These are phyloP conservation scores for Alternaria tenuissima DNA, from an alignment of 2,329 filamentous ascomycete genomes.

Conservation along the genomic window DNA sequence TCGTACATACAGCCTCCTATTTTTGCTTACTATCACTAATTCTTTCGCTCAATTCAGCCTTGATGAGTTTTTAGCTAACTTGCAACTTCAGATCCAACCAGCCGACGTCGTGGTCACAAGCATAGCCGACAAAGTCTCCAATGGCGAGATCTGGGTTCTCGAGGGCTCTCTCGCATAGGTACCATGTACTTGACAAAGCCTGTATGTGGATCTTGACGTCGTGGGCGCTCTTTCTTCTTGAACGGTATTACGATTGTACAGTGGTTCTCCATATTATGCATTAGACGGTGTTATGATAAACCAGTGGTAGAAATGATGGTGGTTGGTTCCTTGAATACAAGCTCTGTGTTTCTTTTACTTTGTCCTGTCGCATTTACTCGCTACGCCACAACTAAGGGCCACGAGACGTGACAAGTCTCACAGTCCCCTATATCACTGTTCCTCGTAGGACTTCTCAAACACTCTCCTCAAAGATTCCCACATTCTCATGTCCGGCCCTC, in stretches of 20 bases:
- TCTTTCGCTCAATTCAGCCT: background rate
- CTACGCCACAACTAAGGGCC: background rate
- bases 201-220: background rate
- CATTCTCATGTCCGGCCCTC: slow-evolving; percentile 58
- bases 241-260: background rate
- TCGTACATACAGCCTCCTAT: background rate
- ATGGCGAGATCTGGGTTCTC: slow-evolving; percentile 88
- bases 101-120: slow-evolving; percentile 78
- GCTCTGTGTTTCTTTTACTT: background rate
- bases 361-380: background rate
- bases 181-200: background rate
- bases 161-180: slow-evolving; percentile 63
- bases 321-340: background rate
- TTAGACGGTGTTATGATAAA: background rate
- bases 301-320: background rate
- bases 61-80: slow-evolving; percentile 16
- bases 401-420: background rate
- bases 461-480: slow-evolving; percentile 50
- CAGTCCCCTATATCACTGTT: background rate
- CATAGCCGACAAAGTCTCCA: slow-evolving; percentile 78
- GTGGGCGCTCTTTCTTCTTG: background rate
- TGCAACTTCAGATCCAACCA: slow-evolving; percentile 71
- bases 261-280: background rate
- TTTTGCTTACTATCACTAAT: background rate
- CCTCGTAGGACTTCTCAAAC: background rate